Conservation (phyloP, 2,329 filamentous ascomycete species). For the Penicillium occitanis region DNA sequence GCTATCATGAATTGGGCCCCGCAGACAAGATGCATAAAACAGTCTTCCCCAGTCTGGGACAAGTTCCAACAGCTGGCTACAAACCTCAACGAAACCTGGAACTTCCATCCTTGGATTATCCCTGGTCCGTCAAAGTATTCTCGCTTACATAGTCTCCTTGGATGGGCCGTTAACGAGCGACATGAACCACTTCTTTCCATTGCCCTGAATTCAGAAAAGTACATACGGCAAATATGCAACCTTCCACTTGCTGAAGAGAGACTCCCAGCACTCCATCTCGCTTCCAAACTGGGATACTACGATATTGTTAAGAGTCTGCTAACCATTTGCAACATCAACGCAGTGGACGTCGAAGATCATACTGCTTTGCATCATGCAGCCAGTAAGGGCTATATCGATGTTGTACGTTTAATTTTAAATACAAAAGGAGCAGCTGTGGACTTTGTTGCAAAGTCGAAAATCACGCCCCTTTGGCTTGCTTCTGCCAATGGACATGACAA, state of each 20-base stretch:
- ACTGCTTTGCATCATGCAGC: conserved; percentile 21
- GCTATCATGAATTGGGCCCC: conserved; percentile 23
- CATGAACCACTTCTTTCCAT: conserved; percentile 25
- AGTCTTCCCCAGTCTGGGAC: conserved; percentile 21
- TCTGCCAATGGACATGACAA: conserved; percentile 13
- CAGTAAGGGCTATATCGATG: conserved; percentile 7
- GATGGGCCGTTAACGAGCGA: conserved; percentile 27
- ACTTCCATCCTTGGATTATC: conserved; percentile 28
- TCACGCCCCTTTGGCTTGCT: conserved; percentile 20
- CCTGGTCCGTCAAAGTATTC: conserved; percentile 24
- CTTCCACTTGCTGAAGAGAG: conserved; percentile 25
- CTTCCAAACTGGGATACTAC: conserved; percentile 24
- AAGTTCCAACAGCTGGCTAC: conserved; percentile 24
- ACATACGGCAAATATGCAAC: conserved; percentile 23
- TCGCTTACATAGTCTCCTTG: conserved; percentile 25
- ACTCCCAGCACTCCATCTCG: conserved; percentile 27
- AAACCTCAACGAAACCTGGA: conserved; percentile 26
- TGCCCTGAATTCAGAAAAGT: conserved; percentile 2
- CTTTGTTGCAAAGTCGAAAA: neutral
- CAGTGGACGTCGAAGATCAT: conserved; percentile 8
- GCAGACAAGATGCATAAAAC: conserved; percentile 24
- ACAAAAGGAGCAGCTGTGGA: conserved; percentile 11
- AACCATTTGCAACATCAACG: conserved; percentile 13
- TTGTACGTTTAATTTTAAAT: conserved; percentile 10
- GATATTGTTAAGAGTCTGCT: conserved; percentile 9